Evolutionary conservation across 495 filamentous ascomycete species (phyloP).

Genomic region (Penicillium riverlandense): DNA sequence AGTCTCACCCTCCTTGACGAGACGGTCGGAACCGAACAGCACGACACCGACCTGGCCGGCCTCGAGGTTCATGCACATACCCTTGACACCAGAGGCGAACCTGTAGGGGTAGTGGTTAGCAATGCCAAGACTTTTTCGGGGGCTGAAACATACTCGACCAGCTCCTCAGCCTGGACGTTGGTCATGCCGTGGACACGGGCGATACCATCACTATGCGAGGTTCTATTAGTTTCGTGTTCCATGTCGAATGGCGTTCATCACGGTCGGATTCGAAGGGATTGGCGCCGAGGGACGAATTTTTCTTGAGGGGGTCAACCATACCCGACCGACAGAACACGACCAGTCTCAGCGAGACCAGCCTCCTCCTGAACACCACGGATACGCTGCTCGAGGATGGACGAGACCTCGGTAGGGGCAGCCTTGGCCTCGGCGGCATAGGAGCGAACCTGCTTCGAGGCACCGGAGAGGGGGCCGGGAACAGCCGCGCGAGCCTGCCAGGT

Average conservation of each 20-base stretch:
- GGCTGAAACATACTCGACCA: slow-evolving; percentile 82
- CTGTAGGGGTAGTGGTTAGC: slow-evolving; percentile 48
- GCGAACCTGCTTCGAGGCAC: slow-evolving; percentile 70
- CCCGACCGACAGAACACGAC: slow-evolving; percentile 98
- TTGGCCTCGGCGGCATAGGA: slow-evolving; percentile 91
- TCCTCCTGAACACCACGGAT: slow-evolving; percentile 98
- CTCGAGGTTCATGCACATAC: slow-evolving; percentile 99
- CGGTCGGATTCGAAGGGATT: slow-evolving; percentile 21
- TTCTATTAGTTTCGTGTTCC: slow-evolving; percentile 15
- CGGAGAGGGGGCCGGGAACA: slow-evolving; percentile 67
- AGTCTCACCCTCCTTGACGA: slow-evolving; percentile 98
- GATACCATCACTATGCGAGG: slow-evolving; percentile 86
- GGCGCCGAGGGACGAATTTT: slow-evolving; percentile 30
- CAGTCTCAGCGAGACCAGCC: slow-evolving; percentile 92
- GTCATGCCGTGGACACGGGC: slow-evolving; percentile 99
- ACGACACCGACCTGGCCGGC: slow-evolving; percentile 99
- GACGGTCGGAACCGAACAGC: slow-evolving; percentile 99
- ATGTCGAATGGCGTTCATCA: slow-evolving; percentile 6
- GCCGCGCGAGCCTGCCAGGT: slow-evolving; percentile 67
- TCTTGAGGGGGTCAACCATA: slow-evolving; percentile 49
- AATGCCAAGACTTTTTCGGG: slow-evolving; percentile 13
- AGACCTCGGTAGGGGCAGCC: slow-evolving; percentile 94
- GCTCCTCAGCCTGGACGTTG: slow-evolving; percentile 99
- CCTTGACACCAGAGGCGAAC: slow-evolving; percentile 99
- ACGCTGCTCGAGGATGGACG: slow-evolving; percentile 97